These are phyloP conservation scores for Sporothrix pseudoabietina DNA, from an alignment of 2,329 filamentous ascomycete species.

Conservation along the genomic window DNA sequence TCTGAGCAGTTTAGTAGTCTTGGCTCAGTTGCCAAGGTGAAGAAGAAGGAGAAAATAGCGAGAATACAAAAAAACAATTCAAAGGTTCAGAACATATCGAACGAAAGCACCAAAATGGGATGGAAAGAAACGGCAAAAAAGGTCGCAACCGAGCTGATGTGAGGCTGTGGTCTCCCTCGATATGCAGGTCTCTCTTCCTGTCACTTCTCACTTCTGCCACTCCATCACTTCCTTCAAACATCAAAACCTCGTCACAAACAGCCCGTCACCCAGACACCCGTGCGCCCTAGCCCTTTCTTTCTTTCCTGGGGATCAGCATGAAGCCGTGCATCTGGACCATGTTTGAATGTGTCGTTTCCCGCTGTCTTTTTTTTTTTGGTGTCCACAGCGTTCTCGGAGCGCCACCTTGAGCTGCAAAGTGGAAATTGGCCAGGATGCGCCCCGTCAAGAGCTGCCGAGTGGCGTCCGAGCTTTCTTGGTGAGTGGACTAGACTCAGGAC, in stretches of 20 bases:
- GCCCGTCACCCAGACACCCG: not conserved
- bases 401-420: not conserved
- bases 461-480: not conserved
- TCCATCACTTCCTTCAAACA: not conserved
- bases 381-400: not conserved
- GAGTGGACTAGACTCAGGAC: not conserved
- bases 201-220: not conserved
- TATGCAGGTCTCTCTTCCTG: not conserved
- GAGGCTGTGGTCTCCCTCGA: not conserved
- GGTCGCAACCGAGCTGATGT: not conserved
- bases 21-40: constrained; percentile 21
- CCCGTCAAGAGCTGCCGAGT: not conserved
- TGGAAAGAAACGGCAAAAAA: not conserved
- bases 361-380: not conserved
- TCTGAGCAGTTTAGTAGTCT: not conserved
- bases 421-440: constrained; percentile 15
- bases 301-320: not conserved
- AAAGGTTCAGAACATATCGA: not conserved
- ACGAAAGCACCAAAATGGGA: not conserved
- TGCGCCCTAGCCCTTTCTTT: not conserved
- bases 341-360: not conserved
- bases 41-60: not conserved
- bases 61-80: not conserved
- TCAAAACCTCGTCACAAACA: not conserved
- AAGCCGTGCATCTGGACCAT: constrained; percentile 8